Evolutionary conservation across 2,329 filamentous ascomycete species (phyloP).

Genomic region (Pseudogymnoascus sp.): DNA sequence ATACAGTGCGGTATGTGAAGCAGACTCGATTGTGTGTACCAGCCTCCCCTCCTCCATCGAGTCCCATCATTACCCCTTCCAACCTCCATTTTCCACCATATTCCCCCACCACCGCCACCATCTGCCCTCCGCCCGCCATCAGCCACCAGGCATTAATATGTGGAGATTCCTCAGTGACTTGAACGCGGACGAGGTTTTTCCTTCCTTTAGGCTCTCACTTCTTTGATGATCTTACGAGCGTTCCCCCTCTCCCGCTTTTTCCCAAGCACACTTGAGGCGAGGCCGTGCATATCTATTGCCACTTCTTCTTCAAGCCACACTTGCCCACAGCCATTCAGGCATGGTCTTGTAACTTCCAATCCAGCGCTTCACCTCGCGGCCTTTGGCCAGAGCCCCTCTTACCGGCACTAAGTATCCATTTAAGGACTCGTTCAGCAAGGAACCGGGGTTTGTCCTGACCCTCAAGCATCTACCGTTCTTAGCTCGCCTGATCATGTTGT

Average conservation of each 20-base stretch:
- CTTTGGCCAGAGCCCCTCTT: conserved; percentile 6
- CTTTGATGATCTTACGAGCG: conserved; percentile 1
- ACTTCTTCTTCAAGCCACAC: background rate
- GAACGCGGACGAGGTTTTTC: conserved; percentile 6
- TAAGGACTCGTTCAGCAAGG: conserved; percentile 4
- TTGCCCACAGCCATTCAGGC: background rate
- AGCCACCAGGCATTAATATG: conserved; percentile 6
- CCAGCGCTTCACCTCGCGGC: background rate
- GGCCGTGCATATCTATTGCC: conserved; percentile 4
- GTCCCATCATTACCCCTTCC: conserved; percentile 5
- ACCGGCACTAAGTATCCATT: background rate
- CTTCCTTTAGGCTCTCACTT: conserved; percentile 7
- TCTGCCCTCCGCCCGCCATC: background rate
- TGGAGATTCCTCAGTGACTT: conserved; percentile 3
- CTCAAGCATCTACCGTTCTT: conserved; percentile 1
- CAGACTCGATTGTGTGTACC: background rate
- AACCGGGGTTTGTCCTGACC: background rate
- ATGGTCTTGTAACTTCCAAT: background rate
- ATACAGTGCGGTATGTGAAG: conserved; percentile 5
- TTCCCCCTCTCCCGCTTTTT: background rate
- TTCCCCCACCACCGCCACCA: conserved; percentile 4
- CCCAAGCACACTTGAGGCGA: background rate
- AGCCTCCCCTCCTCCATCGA: background rate
- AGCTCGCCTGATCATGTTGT: conserved; percentile 7
- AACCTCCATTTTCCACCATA: conserved; percentile 1